Conservation (phyloP, 208 protist species). For the Strigomonas culicis region DNA sequence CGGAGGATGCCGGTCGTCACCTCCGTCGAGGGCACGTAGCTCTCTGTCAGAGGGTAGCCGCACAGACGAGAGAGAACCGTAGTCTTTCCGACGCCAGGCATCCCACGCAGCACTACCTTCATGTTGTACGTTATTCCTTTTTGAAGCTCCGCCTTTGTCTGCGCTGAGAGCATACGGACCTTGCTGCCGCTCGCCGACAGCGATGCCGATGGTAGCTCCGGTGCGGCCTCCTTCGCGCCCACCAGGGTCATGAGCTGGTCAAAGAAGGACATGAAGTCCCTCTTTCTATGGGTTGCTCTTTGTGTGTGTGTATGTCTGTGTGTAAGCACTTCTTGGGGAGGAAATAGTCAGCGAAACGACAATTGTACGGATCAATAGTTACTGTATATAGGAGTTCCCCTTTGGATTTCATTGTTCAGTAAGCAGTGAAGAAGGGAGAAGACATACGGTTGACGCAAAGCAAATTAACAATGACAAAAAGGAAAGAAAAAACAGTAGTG, state of each 20-base stretch:
- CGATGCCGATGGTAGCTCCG: neutral
- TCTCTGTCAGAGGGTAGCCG: constrained; percentile 26
- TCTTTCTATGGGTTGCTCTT: no score
- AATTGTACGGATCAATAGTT: no score
- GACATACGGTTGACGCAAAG: neutral
- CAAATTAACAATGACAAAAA: constrained; percentile 5
- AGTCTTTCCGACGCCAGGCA: constrained; percentile 61
- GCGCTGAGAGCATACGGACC: constrained; percentile 53
- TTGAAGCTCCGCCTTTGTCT: constrained; percentile 56
- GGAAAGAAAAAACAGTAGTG: neutral
- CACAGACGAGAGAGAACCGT: constrained; percentile 61
- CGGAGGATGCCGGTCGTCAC: constrained; percentile 63
- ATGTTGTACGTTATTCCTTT: constrained; percentile 75
- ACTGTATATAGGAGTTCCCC: no score
- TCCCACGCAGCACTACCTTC: constrained; percentile 75
- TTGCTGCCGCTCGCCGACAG: constrained; percentile 21
- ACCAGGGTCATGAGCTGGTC: no score
- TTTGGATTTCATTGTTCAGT: no score
- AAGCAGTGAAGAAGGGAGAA: neutral
- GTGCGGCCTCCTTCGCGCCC: no score
- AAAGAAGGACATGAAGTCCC: no score
- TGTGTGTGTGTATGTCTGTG: no score
- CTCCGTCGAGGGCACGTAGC: constrained; percentile 56
- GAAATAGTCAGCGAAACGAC: no score
- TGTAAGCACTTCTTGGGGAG: no score